Base-by-base conservation (phyloP, 805 yeast species). In the Nakazawaea wyomingensis region DNA sequence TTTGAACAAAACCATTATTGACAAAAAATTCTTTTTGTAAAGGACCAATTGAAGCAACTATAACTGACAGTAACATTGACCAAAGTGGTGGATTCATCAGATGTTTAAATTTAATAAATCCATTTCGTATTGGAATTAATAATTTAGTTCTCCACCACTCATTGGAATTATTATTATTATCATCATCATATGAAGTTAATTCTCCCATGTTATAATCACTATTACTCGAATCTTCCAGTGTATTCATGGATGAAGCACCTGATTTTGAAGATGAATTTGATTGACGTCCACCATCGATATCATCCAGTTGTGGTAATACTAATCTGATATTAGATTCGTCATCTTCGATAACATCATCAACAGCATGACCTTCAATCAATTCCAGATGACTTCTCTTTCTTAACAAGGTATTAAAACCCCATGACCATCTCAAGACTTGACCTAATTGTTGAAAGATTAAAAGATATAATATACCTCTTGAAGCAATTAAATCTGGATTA, bases 61-160 rank as follows among this genome's bases (percentile, higher is more conserved):
- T 42, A 13, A 85, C 75, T 3, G 90, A 73, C 1, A 79, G 59
- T 9, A 80, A 56, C 90, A 85, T 85, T 7, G 95, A 81, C 62
- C 81, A 85, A 44, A 85, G 64, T 13, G 93, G 95, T n/a, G 95
- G 93, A 55, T 85, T 85, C 85, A 85, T 81, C 47, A 71, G 71
- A 6, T 61, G 50, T 35, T 63, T 54, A 24, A 76, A 50, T 31
- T 52, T 56, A 9, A 41, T 35, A 11, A 58, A 41, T 6, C 13
- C 8, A 10, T 29, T 11, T 7, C 16, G 6, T 13, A 29, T 10
- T 29, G 2, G 11, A 29, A 29, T 10, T n/a, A 10, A 10, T 8
- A 29, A n/a, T 7, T 22, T 7, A n/a, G n/a, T n/a, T 34, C 3
- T 11, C 7, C 7, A 13, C 5, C 19, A 18, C 8, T 18, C 14